Evolutionary conservation across 2,329 filamentous ascomycete species (phyloP).

Genomic region (Sarocladium kiliense): DNA sequence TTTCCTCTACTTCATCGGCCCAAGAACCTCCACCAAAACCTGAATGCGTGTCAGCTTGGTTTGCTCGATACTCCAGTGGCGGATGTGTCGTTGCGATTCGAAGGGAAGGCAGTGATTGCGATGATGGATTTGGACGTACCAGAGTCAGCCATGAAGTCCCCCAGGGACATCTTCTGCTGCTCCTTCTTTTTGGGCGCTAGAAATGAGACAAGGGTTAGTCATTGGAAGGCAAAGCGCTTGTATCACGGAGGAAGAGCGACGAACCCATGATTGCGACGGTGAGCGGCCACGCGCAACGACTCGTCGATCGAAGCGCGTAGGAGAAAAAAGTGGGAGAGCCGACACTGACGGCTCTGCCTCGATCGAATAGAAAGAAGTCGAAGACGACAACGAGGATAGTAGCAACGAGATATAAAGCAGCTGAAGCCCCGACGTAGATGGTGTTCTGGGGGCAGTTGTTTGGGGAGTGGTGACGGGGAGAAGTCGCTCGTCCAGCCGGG

Average conservation of each 20-base stretch:
- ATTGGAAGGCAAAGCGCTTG: neutral
- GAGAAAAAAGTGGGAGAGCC: conserved; percentile 23
- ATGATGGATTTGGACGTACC: conserved; percentile 51
- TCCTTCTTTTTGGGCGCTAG: conserved; percentile 90
- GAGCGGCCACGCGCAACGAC: conserved; percentile 42
- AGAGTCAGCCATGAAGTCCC: conserved; percentile 89
- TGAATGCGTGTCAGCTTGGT: conserved; percentile 23
- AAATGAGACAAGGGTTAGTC: conserved; percentile 16
- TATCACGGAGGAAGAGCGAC: neutral
- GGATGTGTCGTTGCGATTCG: neutral
- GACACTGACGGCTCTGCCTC: conserved; percentile 16
- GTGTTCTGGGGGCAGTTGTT: conserved; percentile 30
- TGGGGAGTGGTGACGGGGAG: conserved; percentile 27
- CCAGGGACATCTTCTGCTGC: conserved; percentile 94
- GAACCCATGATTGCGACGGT: conserved; percentile 57
- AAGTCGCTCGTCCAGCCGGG: conserved; percentile 35
- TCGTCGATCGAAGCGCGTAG: conserved; percentile 34
- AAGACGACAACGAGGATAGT: neutral
- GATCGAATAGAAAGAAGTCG: conserved; percentile 3
- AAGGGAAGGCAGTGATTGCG: neutral
- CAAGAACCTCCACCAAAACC: conserved; percentile 70
- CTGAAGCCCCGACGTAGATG: conserved; percentile 31
- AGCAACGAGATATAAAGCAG: neutral
- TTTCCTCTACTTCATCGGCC: conserved; percentile 98
- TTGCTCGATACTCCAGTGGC: neutral